These are phyloP conservation scores for Whalleya microplaca DNA, from an alignment of 2,329 filamentous ascomycete genomes.

Conservation along the genomic window DNA sequence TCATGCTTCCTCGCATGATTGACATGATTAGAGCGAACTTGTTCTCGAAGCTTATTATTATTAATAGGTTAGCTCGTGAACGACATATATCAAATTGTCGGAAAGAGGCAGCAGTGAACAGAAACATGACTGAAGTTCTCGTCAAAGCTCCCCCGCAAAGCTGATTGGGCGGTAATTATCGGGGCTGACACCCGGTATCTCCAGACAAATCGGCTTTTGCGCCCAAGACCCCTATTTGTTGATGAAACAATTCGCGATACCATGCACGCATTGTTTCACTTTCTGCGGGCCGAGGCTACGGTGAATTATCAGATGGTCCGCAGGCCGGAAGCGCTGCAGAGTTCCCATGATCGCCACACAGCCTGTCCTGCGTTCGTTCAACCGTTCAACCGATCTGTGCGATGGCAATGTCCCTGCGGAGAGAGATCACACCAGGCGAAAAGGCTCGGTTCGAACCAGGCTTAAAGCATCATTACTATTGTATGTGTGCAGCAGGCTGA, in stretches of 20 bases:
- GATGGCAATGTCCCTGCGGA: background rate
- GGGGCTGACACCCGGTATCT: background rate
- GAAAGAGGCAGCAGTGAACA: no score
- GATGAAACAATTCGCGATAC: slow-evolving; percentile 27
- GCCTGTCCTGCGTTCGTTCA: slow-evolving; percentile 19
- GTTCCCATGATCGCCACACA: slow-evolving; percentile 24
- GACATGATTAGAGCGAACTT: background rate
- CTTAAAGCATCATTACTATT: no score
- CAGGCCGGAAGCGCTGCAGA: slow-evolving; percentile 24
- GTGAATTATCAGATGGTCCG: slow-evolving; percentile 26
- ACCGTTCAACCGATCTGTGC: slow-evolving; percentile 27
- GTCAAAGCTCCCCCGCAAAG: background rate
- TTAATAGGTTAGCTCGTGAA: no score
- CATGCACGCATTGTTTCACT: slow-evolving; percentile 30
- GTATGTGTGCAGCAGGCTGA: no score
- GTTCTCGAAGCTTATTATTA: background rate
- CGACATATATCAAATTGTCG: no score
- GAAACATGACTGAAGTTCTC: background rate
- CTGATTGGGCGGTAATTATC: background rate
- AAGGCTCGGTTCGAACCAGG: background rate
- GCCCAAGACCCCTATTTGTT: background rate
- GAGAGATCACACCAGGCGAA: background rate
- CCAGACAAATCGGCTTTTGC: background rate
- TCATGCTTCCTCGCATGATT: background rate
- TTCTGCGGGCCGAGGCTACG: slow-evolving; percentile 29